phyloP scores from a whole-genome alignment of 352 stramenopile species.

The Pythium periplocum region DNA sequence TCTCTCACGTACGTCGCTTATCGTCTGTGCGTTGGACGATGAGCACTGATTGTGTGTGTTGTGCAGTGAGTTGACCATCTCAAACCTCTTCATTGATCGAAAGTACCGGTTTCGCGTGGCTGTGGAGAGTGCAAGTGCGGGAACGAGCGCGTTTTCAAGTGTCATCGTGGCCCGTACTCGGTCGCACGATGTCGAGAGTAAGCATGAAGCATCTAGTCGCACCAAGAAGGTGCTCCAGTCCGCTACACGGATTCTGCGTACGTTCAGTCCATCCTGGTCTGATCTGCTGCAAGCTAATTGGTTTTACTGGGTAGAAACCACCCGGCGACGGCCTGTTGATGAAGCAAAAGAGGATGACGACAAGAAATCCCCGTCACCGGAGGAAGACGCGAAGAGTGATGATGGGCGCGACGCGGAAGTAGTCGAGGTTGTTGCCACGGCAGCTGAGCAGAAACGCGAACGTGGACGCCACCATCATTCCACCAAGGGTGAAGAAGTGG shows the following conservation, averaged over 20 bases:
- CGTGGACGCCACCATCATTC: too few species aligned
- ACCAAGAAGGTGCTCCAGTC: too few species aligned
- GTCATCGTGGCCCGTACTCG: background rate
- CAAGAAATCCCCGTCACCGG: too few species aligned
- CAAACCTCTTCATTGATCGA: slow-evolving; percentile 11
- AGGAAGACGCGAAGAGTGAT: background rate
- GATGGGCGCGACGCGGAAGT: background rate
- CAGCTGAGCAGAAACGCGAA: background rate
- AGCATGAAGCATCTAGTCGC: too few species aligned
- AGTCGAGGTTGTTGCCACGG: slow-evolving; percentile 6
- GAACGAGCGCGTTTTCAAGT: slow-evolving; percentile 16
- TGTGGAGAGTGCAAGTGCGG: slow-evolving; percentile 4
- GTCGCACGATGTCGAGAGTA: too few species aligned
- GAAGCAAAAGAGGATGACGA: too few species aligned
- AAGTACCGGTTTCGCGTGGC: slow-evolving; percentile 28
- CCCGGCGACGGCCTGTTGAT: too few species aligned
- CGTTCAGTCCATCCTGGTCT: too few species aligned
- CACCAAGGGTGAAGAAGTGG: background rate
- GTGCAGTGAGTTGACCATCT: slow-evolving; percentile 8
- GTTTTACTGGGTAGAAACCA: too few species aligned
- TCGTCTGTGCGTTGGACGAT: background rate
- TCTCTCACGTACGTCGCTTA: too few species aligned
- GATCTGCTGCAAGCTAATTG: too few species aligned
- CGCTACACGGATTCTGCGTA: too few species aligned
- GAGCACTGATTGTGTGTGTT: background rate